Conservation (phyloP, 257 asterid species). For the Penstemon newberryi region DNA sequence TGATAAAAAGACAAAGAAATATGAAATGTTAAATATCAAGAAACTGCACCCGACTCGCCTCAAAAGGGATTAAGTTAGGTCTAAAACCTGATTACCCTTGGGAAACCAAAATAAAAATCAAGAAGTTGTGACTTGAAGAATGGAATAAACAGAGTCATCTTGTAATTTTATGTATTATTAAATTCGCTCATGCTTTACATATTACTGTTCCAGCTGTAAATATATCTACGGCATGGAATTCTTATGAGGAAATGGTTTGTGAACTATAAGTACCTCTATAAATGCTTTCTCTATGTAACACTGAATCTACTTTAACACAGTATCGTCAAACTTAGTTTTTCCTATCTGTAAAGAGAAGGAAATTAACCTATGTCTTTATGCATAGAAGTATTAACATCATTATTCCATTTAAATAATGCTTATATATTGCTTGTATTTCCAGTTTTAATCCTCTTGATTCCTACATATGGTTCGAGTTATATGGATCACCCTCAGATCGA, state of each 20-base stretch:
- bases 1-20: too few relatives aligned
- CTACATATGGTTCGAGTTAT: conserved; percentile 88
- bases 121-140: conserved; percentile 2
- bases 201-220: conserved; percentile 2
- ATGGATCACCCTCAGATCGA: conserved; percentile 88
- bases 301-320: conserved; percentile 3
- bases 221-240: background rate
- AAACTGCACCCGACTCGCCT: too few relatives aligned
- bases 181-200: background rate
- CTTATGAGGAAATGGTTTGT: background rate
- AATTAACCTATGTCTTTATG: background rate
- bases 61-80: too few relatives aligned
- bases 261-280: background rate
- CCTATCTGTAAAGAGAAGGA: background rate
- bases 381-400: background rate
- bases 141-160: background rate
- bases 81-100: too few relatives aligned
- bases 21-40: too few relatives aligned
- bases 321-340: background rate
- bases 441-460: conserved; percentile 96
- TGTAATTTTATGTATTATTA: background rate
- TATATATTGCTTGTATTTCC: conserved; percentile 34
- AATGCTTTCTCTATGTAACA: background rate
- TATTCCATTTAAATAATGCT: conserved; percentile 12
- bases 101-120: background rate